phyloP scores from a whole-genome alignment of 176 grass and related monocot genomes.

The Oryza coarctata region DNA sequence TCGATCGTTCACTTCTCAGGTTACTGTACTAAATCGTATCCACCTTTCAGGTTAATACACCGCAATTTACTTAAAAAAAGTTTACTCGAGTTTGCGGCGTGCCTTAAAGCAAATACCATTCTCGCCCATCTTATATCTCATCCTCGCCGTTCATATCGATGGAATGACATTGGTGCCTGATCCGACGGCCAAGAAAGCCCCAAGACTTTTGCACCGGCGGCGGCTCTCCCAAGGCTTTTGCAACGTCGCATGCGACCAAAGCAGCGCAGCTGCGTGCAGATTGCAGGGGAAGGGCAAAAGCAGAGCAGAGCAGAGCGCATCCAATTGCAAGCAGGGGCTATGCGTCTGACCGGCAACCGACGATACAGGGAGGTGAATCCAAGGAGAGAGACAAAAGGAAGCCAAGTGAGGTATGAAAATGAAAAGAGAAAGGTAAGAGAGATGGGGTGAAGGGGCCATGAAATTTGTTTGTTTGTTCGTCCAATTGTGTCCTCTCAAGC shows the following conservation, averaged over 20 bases:
- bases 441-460: not conserved
- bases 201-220: not conserved
- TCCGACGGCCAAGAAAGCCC: not conserved
- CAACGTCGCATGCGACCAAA: no score
- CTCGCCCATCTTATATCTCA: no score
- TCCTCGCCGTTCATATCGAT: no score
- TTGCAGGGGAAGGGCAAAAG: no score
- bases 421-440: not conserved
- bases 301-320: not conserved
- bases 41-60: no score
- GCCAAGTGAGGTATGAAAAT: slow-evolving; percentile 3
- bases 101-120: no score
- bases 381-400: slow-evolving; percentile 24
- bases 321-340: not conserved
- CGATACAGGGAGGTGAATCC: slow-evolving; percentile 13
- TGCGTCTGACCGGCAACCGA: not conserved
- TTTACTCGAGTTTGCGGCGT: no score
- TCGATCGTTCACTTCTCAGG: no score
- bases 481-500: not conserved
- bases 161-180: not conserved
- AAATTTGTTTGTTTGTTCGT: not conserved
- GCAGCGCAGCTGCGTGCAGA: not conserved
- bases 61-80: no score
- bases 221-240: slow-evolving; percentile 9
- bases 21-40: no score